Evolutionary conservation across 768 basidiomycete species (phyloP).

Genomic region (Scleroderma citrinum): DNA sequence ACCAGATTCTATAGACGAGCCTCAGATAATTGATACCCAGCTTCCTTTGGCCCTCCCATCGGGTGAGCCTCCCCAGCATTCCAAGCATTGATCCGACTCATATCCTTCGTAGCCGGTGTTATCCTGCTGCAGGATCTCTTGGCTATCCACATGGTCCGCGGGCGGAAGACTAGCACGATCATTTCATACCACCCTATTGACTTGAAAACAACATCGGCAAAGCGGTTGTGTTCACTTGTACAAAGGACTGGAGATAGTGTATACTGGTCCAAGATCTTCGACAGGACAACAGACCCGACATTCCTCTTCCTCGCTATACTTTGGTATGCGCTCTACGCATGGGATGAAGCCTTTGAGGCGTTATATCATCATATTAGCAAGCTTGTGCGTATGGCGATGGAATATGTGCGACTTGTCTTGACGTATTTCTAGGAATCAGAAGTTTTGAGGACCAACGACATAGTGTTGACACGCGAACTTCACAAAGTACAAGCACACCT

Average conservation of each 20-base stretch:
- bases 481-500: slow-evolving; percentile 52
- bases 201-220: slow-evolving; percentile 22
- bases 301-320: slow-evolving; percentile 35
- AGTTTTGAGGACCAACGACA: slow-evolving; percentile 36
- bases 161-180: slow-evolving; percentile 19
- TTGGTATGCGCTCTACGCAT: slow-evolving; percentile 58
- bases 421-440: slow-evolving; percentile 36
- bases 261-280: slow-evolving; percentile 32
- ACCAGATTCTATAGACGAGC: slow-evolving; percentile 7
- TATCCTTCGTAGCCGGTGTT: slow-evolving; percentile 9
- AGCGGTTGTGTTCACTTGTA: slow-evolving; percentile 23
- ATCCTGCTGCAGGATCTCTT: slow-evolving; percentile 32
- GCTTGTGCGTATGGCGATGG: slow-evolving; percentile 33
- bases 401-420: neutral
- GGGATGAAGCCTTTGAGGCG: slow-evolving; percentile 53
- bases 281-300: slow-evolving; percentile 26
- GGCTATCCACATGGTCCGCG: slow-evolving; percentile 35
- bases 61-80: slow-evolving; percentile 6
- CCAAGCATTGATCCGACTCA: neutral
- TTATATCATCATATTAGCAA: slow-evolving; percentile 46
- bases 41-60: slow-evolving; percentile 22
- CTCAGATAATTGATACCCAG: slow-evolving; percentile 30
- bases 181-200: slow-evolving; percentile 31
- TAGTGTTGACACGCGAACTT: slow-evolving; percentile 46
- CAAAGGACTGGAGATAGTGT: slow-evolving; percentile 31